These are phyloP conservation scores for Aureobasidium musti DNA, from an alignment of 2,329 filamentous ascomycete species.

Conservation along the genomic window DNA sequence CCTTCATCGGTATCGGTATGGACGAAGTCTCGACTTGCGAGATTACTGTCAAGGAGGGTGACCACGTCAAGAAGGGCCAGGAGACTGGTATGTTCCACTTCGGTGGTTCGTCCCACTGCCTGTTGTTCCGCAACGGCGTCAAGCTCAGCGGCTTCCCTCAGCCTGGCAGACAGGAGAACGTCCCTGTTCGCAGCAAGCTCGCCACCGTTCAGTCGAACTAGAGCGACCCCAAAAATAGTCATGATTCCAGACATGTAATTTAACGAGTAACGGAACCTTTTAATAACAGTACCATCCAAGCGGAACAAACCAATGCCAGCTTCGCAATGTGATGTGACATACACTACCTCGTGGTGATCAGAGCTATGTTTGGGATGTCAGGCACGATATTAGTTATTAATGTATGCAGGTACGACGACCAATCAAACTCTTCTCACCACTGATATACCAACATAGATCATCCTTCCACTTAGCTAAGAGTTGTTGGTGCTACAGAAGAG, in stretches of 20 bases:
- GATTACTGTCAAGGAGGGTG: constrained; percentile 66
- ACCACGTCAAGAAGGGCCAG: constrained; percentile 68
- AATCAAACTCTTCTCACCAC: no score
- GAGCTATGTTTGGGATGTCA: no score
- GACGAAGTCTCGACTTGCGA: constrained; percentile 73
- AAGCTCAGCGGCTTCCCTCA: constrained; percentile 44
- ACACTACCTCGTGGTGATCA: no score
- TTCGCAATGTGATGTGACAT: no score
- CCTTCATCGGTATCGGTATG: constrained; percentile 73
- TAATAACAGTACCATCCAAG: neutral
- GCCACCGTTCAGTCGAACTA: constrained; percentile 24
- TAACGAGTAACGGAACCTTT: constrained; percentile 16
- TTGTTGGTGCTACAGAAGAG: no score
- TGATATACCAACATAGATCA: no score
- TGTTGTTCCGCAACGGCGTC: constrained; percentile 64
- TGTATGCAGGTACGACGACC: no score
- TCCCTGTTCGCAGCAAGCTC: constrained; percentile 39
- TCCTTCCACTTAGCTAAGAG: no score
- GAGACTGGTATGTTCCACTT: constrained; percentile 79
- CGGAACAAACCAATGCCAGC: neutral
- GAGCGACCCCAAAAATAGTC: neutral
- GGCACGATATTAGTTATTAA: no score
- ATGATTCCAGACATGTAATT: constrained; percentile 8
- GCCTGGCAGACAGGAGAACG: constrained; percentile 41
- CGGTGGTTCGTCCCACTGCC: constrained; percentile 69